Percentiles rank a stretch among this genome's conserved stretches.
phyloP scores from a whole-genome alignment of 164 flowering plant genomes.

The Nymphaea colorata region DNA sequence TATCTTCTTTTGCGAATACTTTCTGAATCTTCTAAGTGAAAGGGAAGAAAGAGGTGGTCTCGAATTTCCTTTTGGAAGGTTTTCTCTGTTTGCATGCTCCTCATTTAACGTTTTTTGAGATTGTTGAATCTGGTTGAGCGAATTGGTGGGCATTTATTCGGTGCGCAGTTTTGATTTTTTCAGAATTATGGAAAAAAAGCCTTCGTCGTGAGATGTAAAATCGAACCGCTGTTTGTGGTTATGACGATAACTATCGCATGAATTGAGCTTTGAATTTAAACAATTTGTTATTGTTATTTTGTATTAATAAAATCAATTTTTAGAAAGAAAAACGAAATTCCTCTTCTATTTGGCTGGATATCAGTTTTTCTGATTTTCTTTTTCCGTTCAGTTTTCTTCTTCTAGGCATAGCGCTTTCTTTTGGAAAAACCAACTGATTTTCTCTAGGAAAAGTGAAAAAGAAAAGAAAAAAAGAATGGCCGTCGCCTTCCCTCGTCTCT shows the following conservation, averaged over 20 bases:
- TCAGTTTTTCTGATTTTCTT: neutral
- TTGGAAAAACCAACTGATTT: neutral
- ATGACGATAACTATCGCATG: neutral
- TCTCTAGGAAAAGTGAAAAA: neutral
- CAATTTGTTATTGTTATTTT: neutral
- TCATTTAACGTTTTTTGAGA: no score
- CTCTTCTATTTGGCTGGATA: neutral
- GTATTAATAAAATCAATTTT: neutral
- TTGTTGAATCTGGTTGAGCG: no score
- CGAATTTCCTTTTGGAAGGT: no score
- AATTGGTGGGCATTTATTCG: no score
- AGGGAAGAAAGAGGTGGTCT: no score
- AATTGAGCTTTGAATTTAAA: neutral
- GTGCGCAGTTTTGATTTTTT: no score
- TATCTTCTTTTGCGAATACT: no score
- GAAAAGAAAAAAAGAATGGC: constrained; percentile 20
- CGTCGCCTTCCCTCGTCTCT: constrained; percentile 25
- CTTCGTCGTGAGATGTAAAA: no score
- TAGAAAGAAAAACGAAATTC: neutral
- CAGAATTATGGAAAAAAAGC: no score
- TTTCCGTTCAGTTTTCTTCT: neutral
- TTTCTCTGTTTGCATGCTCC: no score
- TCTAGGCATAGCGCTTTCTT: neutral
- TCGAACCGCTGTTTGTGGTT: no score
- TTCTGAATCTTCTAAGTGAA: no score